A percentile compares a stretch with the other conserved stretches of the same genome.
phyloP scores from a whole-genome alignment of 306 rosid genomes.

The Vigna angularis region DNA sequence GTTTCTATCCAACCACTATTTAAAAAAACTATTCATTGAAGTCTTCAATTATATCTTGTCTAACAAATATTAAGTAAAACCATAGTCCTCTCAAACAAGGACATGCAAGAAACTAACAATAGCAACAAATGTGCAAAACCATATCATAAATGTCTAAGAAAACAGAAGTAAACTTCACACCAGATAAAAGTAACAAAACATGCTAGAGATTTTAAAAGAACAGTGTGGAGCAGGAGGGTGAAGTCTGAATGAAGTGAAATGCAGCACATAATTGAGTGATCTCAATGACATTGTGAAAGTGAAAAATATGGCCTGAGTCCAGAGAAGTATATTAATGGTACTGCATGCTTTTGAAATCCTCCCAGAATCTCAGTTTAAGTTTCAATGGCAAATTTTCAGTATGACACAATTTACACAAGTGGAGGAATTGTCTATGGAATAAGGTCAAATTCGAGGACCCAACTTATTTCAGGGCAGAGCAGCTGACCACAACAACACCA shows the following conservation, averaged over 20 bases:
- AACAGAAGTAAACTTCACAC: background rate
- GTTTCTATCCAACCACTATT: conserved; percentile 39
- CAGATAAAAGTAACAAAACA: background rate
- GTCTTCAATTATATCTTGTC: conserved; percentile 18
- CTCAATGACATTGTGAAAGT: background rate
- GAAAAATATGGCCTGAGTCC: background rate
- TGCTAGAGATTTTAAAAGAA: conserved; percentile 8
- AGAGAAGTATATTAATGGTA: background rate
- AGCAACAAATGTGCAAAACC: conserved; percentile 32
- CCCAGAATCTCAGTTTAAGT: background rate
- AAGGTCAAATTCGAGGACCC: background rate
- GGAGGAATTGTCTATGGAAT: background rate
- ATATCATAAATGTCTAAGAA: conserved; percentile 5
- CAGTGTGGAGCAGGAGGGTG: background rate
- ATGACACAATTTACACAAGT: background rate
- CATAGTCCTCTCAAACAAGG: conserved; percentile 10
- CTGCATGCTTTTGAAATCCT: background rate
- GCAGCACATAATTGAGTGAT: background rate
- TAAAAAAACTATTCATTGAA: conserved; percentile 21
- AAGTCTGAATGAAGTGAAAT: conserved; percentile 24
- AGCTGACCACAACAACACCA: background rate
- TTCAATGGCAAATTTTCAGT: background rate
- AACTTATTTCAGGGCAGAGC: background rate
- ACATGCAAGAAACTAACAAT: conserved; percentile 34
- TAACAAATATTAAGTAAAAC: conserved; percentile 24